Conservation (phyloP, 805 yeast species). For the Phaffomyces thermotolerans region DNA sequence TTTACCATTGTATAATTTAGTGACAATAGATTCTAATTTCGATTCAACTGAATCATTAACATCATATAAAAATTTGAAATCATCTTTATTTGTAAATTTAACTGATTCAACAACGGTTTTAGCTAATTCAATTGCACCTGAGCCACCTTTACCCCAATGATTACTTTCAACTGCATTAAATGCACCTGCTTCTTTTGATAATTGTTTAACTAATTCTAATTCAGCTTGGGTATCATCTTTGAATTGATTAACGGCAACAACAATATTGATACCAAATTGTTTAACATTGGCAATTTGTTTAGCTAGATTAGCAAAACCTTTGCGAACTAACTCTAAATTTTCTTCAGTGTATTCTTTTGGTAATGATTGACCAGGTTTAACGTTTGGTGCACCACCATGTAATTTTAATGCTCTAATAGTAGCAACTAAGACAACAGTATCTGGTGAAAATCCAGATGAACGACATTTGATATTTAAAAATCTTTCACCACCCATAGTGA, state of each 20-base stretch:
- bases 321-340: conserved; percentile 58
- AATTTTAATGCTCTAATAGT: conserved; percentile 79
- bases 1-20: conserved; percentile 72
- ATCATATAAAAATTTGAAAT: conserved; percentile 52
- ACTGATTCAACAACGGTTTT: conserved; percentile 60
- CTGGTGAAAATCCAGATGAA: conserved; percentile 72
- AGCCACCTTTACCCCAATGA: conserved; percentile 87
- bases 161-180: conserved; percentile 70
- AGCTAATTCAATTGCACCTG: conserved; percentile 71
- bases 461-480: conserved; percentile 78
- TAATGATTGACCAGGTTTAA: conserved; percentile 75
- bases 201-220: conserved; percentile 59
- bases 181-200: conserved; percentile 72
- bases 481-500: conserved; percentile 90
- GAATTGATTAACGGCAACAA: conserved; percentile 78
- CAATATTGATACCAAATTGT: conserved; percentile 68
- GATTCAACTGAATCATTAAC: conserved; percentile 58
- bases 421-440: conserved; percentile 74
- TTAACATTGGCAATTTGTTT: conserved; percentile 72
- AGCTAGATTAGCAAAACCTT: conserved; percentile 68
- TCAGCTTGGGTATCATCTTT: conserved; percentile 65
- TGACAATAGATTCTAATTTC: conserved; percentile 60
- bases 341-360: conserved; percentile 69
- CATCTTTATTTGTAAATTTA: conserved; percentile 33
- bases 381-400: conserved; percentile 88